Base-by-base conservation (phyloP, 495 filamentous ascomycete species). In the Lophiotrema nucula region DNA sequence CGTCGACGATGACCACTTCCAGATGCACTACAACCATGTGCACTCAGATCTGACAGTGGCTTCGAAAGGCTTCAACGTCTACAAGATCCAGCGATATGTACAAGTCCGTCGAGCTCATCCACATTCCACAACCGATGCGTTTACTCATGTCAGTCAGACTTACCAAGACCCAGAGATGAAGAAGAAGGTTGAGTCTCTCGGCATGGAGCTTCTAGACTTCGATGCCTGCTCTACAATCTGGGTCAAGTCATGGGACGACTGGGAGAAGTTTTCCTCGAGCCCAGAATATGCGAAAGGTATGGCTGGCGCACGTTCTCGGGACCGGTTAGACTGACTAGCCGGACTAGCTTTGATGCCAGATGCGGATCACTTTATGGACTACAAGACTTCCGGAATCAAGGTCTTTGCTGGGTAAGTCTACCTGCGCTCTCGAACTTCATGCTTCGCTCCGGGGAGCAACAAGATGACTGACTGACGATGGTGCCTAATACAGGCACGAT, bases 1-100 rank as follows among this genome's bases (percentile, higher is more conserved):
- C n/a, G 67, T 70, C 56, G 64, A 62, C 19, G 47, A 70, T 35
- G 67, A 70, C 42, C 62, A 66, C 37, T 70, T 70, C 39, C 66
- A 70, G 33, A 64, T 55, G 19, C 67, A 70, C 45, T 70, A 66
- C 57, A 67, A 64, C 41, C 67, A 67, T 28, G 67, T 70, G 4
- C 66, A 68, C 56, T 51, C 65, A 10, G 67, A 70, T 23, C 45
- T 70, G 33, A 68, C 67, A 15, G 47, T 68, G 12, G 65, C 65
- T 6, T 41, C 54, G 12, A 67, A 60, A 31, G 54, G 61, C 6
- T 68, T 70, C 59, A 56, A 59, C 10, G 62, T 60, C 1, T 56
- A 47, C 56, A 68, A 66, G 27, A 49, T 70, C 24, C 65, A 70
- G 48, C 44, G 67, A 50, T 70, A 70, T 53, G 57, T 66, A n/a